These are phyloP conservation scores for Erysimum pusillum DNA, from an alignment of 441 rosid species.

Conservation along the genomic window DNA sequence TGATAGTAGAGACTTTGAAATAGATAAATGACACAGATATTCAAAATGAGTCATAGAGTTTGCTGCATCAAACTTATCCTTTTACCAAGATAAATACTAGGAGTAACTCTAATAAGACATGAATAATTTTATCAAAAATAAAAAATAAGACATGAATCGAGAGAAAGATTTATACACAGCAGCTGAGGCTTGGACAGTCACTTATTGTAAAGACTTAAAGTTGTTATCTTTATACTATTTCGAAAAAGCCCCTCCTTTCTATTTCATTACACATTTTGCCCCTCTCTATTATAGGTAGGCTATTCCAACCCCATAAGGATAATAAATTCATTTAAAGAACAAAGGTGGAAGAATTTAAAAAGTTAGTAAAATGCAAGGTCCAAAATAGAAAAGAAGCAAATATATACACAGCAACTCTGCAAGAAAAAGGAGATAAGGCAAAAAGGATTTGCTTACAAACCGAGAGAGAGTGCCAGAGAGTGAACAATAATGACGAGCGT, in stretches of 20 bases:
- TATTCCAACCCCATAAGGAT: neutral
- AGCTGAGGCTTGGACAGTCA: too few relatives aligned
- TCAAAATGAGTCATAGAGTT: neutral
- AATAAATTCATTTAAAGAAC: neutral
- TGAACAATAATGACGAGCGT: conserved; percentile 37
- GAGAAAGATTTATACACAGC: too few relatives aligned
- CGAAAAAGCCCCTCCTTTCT: too few relatives aligned
- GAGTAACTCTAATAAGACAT: too few relatives aligned
- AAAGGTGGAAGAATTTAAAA: neutral
- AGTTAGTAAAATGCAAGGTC: neutral
- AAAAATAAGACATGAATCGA: too few relatives aligned
- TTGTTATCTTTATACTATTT: neutral
- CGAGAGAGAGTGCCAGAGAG: neutral
- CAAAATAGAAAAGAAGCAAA: conserved; percentile 17
- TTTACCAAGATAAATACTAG: too few relatives aligned
- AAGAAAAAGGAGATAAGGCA: conserved; percentile 43
- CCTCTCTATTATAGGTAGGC: too few relatives aligned
- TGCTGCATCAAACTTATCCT: too few relatives aligned
- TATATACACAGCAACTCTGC: conserved; percentile 24
- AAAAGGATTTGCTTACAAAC: conserved; percentile 2
- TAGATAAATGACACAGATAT: too few relatives aligned
- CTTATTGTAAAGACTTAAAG: neutral
- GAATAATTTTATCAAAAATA: too few relatives aligned
- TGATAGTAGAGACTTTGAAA: neutral
- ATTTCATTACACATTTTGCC: too few relatives aligned